Evolutionary conservation across 2,329 filamentous ascomycete genomes (phyloP).

Genomic region (Cadophora luteo-olivacea): DNA sequence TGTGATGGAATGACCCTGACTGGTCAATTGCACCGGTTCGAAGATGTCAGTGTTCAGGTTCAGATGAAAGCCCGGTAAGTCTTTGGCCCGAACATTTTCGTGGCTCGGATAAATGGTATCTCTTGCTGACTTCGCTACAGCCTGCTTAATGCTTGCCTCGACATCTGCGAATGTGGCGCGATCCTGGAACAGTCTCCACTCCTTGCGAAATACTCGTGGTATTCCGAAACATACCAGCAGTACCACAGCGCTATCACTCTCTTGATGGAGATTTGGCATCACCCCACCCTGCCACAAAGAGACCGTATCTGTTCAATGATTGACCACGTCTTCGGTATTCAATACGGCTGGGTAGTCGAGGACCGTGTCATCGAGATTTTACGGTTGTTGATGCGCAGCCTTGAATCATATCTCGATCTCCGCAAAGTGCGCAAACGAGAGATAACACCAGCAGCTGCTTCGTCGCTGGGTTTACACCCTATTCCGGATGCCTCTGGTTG

Average conservation of each 20-base stretch:
- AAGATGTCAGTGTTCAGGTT: too few relatives aligned
- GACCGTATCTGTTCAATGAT: neutral
- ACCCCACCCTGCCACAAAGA: neutral
- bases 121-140: neutral
- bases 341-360: neutral
- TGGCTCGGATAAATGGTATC: too few relatives aligned
- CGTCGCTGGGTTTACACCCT: neutral
- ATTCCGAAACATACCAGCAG: neutral
- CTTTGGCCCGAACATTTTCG: neutral
- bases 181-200: neutral
- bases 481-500: neutral
- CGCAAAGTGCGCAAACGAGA: neutral
- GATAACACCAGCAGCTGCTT: neutral
- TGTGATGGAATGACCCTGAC: too few relatives aligned
- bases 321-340: neutral
- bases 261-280: neutral
- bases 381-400: neutral
- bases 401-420: constrained; percentile 6
- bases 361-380: neutral
- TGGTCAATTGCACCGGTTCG: too few relatives aligned
- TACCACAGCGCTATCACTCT: neutral
- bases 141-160: neutral
- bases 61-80: constrained; percentile 1
- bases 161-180: neutral
- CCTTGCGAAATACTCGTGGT: neutral